Evolutionary conservation across 2,329 filamentous ascomycete species (phyloP).

Genomic region (Macrophomina phaseolina): DNA sequence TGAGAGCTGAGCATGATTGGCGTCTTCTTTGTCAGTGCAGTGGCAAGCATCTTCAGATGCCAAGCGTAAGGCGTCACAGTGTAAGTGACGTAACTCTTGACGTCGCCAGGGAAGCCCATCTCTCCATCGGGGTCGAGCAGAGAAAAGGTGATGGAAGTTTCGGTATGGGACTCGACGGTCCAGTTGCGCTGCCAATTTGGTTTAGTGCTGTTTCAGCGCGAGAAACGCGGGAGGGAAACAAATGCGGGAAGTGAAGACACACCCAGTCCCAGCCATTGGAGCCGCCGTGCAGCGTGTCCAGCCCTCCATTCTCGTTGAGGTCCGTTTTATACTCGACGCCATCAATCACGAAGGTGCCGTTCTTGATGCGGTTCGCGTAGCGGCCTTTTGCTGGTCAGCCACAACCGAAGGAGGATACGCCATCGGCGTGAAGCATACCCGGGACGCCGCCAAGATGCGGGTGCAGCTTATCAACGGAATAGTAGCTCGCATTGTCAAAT

Average conservation of each 20-base stretch:
- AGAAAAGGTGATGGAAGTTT: conserved; percentile 74
- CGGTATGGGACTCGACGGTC: conserved; percentile 71
- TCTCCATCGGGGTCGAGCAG: conserved; percentile 75
- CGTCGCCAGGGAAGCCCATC: conserved; percentile 79
- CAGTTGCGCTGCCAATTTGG: conserved; percentile 65
- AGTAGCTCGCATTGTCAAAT: conserved; percentile 77
- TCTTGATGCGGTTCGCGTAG: conserved; percentile 82
- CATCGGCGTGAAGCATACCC: conserved; percentile 47
- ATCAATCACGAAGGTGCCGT: conserved; percentile 73
- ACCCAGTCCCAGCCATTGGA: conserved; percentile 73
- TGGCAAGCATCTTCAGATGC: conserved; percentile 74
- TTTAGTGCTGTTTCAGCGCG: conserved; percentile 21
- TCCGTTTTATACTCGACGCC: conserved; percentile 64
- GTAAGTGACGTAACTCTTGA: conserved; percentile 76
- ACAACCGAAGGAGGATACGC: not conserved
- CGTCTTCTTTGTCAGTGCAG: conserved; percentile 74
- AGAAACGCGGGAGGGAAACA: not conserved
- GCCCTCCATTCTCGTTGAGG: conserved; percentile 63
- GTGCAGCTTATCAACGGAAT: conserved; percentile 67
- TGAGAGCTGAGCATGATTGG: conserved; percentile 82
- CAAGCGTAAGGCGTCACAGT: conserved; percentile 69
- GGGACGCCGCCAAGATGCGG: conserved; percentile 75
- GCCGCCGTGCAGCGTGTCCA: conserved; percentile 73
- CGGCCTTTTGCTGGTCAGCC: conserved; percentile 47
- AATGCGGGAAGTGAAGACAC: conserved; percentile 27